These are phyloP conservation scores for Lodderomyces metapsilosis DNA, from an alignment of 1,139 yeast species.

Conservation along the genomic window DNA sequence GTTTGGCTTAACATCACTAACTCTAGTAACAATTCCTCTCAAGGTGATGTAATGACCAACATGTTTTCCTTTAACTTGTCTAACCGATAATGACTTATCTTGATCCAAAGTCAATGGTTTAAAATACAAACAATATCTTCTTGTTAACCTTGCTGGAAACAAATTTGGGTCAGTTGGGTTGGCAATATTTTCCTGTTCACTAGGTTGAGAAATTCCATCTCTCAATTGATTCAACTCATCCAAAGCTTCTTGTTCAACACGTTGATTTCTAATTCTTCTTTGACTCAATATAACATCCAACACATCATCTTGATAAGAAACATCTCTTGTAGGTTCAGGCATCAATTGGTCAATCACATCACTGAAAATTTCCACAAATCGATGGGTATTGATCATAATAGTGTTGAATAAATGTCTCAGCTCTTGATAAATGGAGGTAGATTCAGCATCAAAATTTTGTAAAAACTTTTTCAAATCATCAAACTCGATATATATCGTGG, in stretches of 20 bases:
- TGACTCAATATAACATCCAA: conserved; percentile 91
- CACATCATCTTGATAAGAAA: conserved; percentile 83
- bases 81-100: conserved; percentile 67
- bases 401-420: conserved; percentile 49
- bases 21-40: conserved; percentile 92
- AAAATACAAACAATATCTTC: conserved; percentile 86
- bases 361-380: conserved; percentile 76
- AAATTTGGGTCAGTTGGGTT: conserved; percentile 26
- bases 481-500: conserved; percentile 70
- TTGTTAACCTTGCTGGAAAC: conserved; percentile 83
- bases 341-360: conserved; percentile 73
- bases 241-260: conserved; percentile 65
- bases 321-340: conserved; percentile 79
- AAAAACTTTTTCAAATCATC: conserved; percentile 80
- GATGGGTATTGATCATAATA: conserved; percentile 70
- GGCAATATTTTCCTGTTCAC: conserved; percentile 12
- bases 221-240: conserved; percentile 48
- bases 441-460: conserved; percentile 30
- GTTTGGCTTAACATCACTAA: conserved; percentile 93
- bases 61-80: conserved; percentile 81
- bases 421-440: conserved; percentile 20
- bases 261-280: conserved; percentile 76
- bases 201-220: conserved; percentile 26
- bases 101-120: conserved; percentile 53
- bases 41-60: conserved; percentile 88